Conservation (phyloP, 495 filamentous ascomycete genomes). For the Penicillium coffeae region DNA sequence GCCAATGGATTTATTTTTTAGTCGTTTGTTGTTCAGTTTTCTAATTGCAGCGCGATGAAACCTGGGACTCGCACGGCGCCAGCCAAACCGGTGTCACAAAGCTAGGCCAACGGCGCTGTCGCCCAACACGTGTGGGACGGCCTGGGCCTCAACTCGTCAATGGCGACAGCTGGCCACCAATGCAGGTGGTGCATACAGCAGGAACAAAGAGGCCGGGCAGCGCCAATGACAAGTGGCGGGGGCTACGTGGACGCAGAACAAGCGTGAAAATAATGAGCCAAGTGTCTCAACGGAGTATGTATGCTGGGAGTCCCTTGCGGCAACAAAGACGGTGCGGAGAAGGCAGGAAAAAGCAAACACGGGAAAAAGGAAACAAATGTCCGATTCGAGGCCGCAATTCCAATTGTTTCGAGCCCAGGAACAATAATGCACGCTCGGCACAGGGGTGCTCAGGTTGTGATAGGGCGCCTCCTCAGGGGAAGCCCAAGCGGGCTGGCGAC, state of each 20-base stretch:
- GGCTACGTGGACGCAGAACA: neutral
- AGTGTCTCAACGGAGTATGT: conserved; percentile 1
- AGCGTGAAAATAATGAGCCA: neutral
- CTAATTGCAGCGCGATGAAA: neutral
- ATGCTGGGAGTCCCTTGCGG: neutral
- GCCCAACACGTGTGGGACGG: neutral
- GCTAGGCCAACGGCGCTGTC: neutral
- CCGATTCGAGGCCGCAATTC: conserved; percentile 3
- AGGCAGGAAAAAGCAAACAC: neutral
- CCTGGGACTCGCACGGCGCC: neutral
- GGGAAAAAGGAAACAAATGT: neutral
- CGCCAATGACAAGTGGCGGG: neutral
- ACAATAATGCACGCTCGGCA: conserved; percentile 13
- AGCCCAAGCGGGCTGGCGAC: no score
- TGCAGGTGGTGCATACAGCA: neutral
- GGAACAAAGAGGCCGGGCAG: neutral
- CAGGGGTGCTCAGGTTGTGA: conserved; percentile 10
- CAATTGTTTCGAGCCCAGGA: conserved; percentile 6
- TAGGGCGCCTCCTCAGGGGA: conserved; percentile 9
- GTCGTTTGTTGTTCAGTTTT: no score
- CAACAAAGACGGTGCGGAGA: neutral
- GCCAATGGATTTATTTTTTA: no score
- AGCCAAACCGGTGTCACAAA: neutral
- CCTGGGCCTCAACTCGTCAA: neutral
- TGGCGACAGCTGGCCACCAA: neutral